Conservation (phyloP, 2,329 filamentous ascomycete species). For the Neofusicoccum laricinum region DNA sequence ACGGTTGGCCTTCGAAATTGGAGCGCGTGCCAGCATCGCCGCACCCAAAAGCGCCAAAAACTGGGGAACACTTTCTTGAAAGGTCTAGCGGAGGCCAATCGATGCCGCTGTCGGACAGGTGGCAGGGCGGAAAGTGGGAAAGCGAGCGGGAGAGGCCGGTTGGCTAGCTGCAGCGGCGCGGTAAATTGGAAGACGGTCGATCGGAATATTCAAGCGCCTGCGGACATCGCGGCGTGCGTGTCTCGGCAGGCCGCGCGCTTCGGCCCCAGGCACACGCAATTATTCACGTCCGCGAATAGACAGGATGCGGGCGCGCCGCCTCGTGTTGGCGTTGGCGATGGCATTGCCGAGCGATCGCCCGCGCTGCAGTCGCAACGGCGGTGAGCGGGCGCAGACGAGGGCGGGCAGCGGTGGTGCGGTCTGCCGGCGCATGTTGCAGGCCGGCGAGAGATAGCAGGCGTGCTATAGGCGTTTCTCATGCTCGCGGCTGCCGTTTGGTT, state of each 20-base stretch:
- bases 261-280: not conserved
- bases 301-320: not conserved
- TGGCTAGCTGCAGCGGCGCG: not conserved
- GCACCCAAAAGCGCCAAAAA: not conserved
- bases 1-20: not conserved
- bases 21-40: not conserved
- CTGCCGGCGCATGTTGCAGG: too few species aligned
- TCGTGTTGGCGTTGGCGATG: not conserved
- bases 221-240: not conserved
- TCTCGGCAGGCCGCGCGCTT: constrained; percentile 13
- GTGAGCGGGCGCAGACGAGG: not conserved
- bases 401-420: not conserved
- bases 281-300: not conserved
- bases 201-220: not conserved
- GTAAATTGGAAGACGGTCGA: constrained; percentile 4
- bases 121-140: not conserved
- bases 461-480: not conserved
- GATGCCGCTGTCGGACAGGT: not conserved
- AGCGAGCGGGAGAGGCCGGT: constrained; percentile 5
- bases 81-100: not conserved
- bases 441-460: not conserved
- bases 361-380: not conserved
- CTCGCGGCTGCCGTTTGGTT: not conserved
- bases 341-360: not conserved
- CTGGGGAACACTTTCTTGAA: constrained; percentile 3